These are phyloP conservation scores for Chrysanthemum lavandulifolium DNA, from an alignment of 129 eudicot genomes.

Conservation along the genomic window DNA sequence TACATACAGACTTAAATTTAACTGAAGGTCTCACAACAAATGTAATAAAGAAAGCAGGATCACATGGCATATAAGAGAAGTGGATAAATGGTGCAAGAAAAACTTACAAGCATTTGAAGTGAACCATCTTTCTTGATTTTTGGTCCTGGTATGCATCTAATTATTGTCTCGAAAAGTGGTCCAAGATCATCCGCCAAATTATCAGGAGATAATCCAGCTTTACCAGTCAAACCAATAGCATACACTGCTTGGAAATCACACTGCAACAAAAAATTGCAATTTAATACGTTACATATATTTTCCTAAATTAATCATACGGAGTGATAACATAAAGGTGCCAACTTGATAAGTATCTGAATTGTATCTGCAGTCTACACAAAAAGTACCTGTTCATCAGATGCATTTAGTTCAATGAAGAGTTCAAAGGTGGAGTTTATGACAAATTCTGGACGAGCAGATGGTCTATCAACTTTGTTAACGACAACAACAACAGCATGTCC, in stretches of 20 bases:
- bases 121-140: constrained; percentile 80
- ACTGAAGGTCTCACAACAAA: not conserved
- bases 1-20: not conserved
- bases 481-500: constrained; percentile 98
- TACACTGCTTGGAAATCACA: constrained; percentile 97
- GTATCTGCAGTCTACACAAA: not conserved
- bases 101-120: constrained; percentile 98
- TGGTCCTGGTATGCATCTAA: constrained; percentile 97
- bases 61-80: constrained; percentile 1
- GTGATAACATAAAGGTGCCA: not conserved
- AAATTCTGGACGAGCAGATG: constrained; percentile 96
- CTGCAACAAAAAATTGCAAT: constrained; percentile 39
- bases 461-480: constrained; percentile 85
- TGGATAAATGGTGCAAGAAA: not conserved
- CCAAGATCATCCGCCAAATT: constrained; percentile 90
- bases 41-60: not conserved
- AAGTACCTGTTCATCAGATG: constrained; percentile 93
- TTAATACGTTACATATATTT: not conserved
- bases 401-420: constrained; percentile 95
- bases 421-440: constrained; percentile 96
- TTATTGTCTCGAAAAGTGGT: constrained; percentile 86
- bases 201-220: constrained; percentile 91
- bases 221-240: constrained; percentile 91
- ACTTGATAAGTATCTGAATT: not conserved
- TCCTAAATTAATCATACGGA: not conserved